Base-by-base conservation (phyloP, 129 eudicot species). In the Ambrosia trifida region DNA sequence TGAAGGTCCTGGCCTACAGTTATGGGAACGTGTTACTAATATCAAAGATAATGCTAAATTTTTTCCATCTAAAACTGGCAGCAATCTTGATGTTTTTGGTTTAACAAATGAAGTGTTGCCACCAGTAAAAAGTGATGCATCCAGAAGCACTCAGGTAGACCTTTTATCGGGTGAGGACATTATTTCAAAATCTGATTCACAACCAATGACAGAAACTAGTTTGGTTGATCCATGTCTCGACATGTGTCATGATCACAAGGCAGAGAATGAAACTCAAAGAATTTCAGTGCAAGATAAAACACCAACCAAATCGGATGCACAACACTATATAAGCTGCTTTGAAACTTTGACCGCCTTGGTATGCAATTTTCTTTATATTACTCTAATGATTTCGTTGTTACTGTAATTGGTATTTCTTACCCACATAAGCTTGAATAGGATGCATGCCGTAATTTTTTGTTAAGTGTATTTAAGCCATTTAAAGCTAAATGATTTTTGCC, bases 291-390 rank as follows among this genome's bases (percentile, higher is more conserved):
- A 86, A 78, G 86, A 74, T 52, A 53, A 70, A 45, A 74, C 54
- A 36, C 73, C 79, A 36, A 72, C 82, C 14, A 76, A 78, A 57
- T 46, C 40, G 60, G 81, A 79, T 35, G 73, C 87, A 56, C 74
- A 84, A 46, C 81, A 83, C 69, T 91, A 88, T 78, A 79, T 89
- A 38, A 67, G 72, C 24, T 81, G 80, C 81, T 81, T 83, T 80
- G 83, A 87, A 68, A 75, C 62, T 58, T 74, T 91, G 76, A 80
- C 86, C 1, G 89, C 94, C 28, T 78, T 81, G 94, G 98, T 91
- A 91, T 57, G 85, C 60, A 64, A 62, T 59, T 52, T 58, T 68
- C 28, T 46, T n/a, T 47, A 33, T 10, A 44, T 31, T 75, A 44
- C 2, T 5, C 7, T 24, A 24, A 24, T 24, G 1, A 0, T 24